A percentile compares a stretch with the other conserved stretches of the same genome.
Evolutionary conservation across 192 early-diverging fungal species (phyloP).

Genomic region (Martensiomyces pterosporus): DNA sequence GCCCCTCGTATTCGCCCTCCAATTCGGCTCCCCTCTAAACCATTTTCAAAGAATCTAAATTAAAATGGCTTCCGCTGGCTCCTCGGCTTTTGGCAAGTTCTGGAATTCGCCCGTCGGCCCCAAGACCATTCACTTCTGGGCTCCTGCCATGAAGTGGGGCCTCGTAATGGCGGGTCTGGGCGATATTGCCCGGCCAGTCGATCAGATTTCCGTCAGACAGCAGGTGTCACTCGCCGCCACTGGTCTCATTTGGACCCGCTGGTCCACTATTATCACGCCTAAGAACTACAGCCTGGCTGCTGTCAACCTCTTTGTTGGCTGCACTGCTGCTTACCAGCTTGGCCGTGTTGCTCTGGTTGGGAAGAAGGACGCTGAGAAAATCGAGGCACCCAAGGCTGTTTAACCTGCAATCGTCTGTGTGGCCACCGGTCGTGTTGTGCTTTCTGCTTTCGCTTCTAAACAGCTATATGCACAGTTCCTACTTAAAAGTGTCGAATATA

Average conservation of each 20-base stretch:
- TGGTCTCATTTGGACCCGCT: conserved; percentile 97
- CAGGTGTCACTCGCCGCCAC: conserved; percentile 86
- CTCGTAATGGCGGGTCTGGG: conserved; percentile 90
- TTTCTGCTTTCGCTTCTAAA: too few species aligned
- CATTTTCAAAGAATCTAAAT: background rate
- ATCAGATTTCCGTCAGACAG: conserved; percentile 83
- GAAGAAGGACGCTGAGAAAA: background rate
- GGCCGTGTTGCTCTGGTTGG: conserved; percentile 58
- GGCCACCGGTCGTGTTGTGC: background rate
- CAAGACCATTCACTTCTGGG: conserved; percentile 99
- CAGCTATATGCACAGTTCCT: too few species aligned
- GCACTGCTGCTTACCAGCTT: conserved; percentile 84
- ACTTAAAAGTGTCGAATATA: too few species aligned
- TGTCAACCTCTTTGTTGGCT: conserved; percentile 93
- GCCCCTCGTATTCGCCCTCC: too few species aligned
- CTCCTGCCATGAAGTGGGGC: conserved; percentile 71
- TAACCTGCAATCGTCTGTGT: background rate
- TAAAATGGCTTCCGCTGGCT: conserved; percentile 30
- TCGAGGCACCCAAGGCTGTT: background rate
- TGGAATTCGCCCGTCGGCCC: conserved; percentile 78
- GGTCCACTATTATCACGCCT: conserved; percentile 90
- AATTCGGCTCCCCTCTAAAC: background rate
- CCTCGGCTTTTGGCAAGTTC: conserved; percentile 67
- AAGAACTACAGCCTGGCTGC: conserved; percentile 85
- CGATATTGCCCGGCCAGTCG: conserved; percentile 84